A percentile compares a stretch with the other conserved stretches of the same genome.
phyloP scores from a whole-genome alignment of 495 filamentous ascomycete genomes.

The Pseudoneurospora amorphoporcata region DNA sequence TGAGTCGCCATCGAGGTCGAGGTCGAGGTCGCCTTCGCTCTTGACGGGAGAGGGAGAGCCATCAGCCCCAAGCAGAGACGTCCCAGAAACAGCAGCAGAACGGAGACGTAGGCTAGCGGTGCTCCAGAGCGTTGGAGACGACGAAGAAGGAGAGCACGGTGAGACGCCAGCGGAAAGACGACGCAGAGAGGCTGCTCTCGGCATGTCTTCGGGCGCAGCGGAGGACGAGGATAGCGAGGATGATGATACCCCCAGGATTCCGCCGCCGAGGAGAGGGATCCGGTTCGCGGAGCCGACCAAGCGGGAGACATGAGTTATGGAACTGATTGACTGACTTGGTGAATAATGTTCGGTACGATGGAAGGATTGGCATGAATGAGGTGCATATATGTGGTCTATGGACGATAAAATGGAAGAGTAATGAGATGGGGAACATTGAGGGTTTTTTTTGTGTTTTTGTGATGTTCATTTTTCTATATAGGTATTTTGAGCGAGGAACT shows the following conservation, averaged over 20 bases:
- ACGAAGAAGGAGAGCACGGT: slow-evolving; percentile 34
- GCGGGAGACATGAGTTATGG: slow-evolving; percentile 3
- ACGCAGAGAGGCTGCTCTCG: slow-evolving; percentile 77
- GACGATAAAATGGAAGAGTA: background rate
- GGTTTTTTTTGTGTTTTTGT: background rate
- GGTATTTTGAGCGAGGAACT: background rate
- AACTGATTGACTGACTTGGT: background rate
- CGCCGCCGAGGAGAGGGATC: slow-evolving; percentile 31
- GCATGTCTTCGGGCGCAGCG: slow-evolving; percentile 42
- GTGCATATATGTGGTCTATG: background rate
- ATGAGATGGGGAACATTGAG: background rate
- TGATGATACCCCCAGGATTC: slow-evolving; percentile 43
- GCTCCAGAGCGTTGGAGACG: slow-evolving; percentile 18
- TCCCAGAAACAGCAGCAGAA: slow-evolving; percentile 31
- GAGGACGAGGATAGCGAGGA: slow-evolving; percentile 54
- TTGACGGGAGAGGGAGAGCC: slow-evolving; percentile 1
- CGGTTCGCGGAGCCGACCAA: slow-evolving; percentile 35
- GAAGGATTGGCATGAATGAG: slow-evolving; percentile 2
- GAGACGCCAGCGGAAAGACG: slow-evolving; percentile 80
- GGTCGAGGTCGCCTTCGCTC: background rate
- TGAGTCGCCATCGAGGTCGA: slow-evolving; percentile 6
- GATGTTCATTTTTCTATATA: background rate
- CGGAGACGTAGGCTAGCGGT: slow-evolving; percentile 32
- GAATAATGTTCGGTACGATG: background rate
- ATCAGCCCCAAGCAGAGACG: slow-evolving; percentile 13